These are phyloP conservation scores for Aspergillus costaricaensis DNA, from an alignment of 2,329 filamentous ascomycete species.

Conservation along the genomic window DNA sequence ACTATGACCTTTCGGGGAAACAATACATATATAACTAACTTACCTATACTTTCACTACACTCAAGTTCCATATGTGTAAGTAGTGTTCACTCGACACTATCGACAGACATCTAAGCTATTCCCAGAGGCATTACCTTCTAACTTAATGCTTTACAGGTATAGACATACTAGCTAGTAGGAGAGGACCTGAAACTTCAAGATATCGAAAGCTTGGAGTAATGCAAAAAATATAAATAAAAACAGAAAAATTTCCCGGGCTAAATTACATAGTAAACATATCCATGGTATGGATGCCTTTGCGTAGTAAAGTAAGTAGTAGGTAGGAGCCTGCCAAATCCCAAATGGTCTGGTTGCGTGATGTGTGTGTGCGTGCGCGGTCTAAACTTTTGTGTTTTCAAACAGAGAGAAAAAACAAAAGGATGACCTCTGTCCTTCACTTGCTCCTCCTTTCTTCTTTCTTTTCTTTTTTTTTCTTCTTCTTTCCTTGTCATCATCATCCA, in stretches of 20 bases:
- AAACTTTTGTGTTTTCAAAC: not conserved
- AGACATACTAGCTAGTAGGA: not conserved
- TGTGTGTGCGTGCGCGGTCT: not conserved
- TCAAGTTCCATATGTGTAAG: not conserved
- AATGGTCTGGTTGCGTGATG: not conserved
- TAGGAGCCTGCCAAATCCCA: slow-evolving; percentile 21
- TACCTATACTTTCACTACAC: not conserved
- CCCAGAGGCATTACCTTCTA: too few relatives aligned
- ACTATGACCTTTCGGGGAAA: not conserved
- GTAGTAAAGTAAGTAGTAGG: slow-evolving; percentile 1
- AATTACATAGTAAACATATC: slow-evolving; percentile 40
- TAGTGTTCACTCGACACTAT: not conserved
- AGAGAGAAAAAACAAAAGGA: not conserved
- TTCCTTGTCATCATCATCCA: not conserved
- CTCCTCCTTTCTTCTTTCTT: not conserved
- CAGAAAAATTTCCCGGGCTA: slow-evolving; percentile 32
- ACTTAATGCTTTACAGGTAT: not conserved
- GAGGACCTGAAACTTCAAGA: not conserved
- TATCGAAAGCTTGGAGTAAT: not conserved
- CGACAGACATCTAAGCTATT: not conserved
- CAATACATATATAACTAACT: not conserved
- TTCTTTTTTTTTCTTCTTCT: not conserved
- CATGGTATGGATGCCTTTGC: slow-evolving; percentile 25
- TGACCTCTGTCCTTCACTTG: not conserved
- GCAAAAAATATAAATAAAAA: not conserved